Evolutionary conservation across 1,284 basidiomycete genomes (phyloP), one percentile per base, ranked within the genome.

Genomic region (Marasmius oreades): DNA sequence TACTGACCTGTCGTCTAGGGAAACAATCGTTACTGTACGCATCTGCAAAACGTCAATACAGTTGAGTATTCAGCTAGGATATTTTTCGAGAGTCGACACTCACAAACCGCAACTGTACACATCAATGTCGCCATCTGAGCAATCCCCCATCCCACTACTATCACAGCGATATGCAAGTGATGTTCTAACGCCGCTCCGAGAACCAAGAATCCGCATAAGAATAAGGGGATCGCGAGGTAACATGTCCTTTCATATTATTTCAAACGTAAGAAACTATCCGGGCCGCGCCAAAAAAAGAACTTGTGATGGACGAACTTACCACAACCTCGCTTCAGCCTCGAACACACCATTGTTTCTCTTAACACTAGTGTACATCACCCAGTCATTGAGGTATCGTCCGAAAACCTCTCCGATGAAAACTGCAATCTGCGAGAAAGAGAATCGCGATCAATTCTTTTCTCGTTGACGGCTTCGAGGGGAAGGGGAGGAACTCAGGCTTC

Each of bases 371-470:
- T 73, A 71, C 65, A 77, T 76, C 16, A 80, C 68, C 67, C 69
- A 74, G 53, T 81, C 79, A 60, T 80, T 80, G 57, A 76, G 61
- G 62, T 73, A 81, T 5, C 77, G 73, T 34, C 78, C 80, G 8
- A 75, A 63, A 1, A 80, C n/a, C 59, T 82, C 79, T 20, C 80
- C 80, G 45, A 82, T 65, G 14, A 81, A 46, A 10, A 79, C 77
- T 0, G 76, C 76, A n/a, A 55, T 48, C 57, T 58, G 43, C 12
- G 3, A 39, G 10, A 2, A 46, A 23, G 33, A 31, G 28, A 10
- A 31, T n/a, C 5, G 28, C 28, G 5, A 31, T 31, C 28, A 31
- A n/a, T n/a, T n/a, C n/a, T n/a, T n/a, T n/a, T n/a, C n/a, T n/a
- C n/a, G 28, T 31, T 5, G 4, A 31, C 28, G 10, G 10, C 5